Conservation (phyloP, 495 filamentous ascomycete species). For the Immersiella caudata region DNA sequence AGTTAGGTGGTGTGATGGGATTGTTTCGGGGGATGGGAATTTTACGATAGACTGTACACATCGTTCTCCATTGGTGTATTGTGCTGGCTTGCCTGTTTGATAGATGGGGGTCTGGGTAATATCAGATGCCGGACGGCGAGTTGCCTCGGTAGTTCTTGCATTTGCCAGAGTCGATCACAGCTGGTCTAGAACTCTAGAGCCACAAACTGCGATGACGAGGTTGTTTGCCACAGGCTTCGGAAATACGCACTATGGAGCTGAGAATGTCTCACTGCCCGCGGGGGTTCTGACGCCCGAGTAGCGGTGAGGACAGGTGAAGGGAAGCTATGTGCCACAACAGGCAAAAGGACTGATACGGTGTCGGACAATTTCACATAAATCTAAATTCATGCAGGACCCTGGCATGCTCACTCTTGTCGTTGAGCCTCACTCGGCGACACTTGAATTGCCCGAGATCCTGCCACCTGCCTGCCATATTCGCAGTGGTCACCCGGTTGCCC, state of each 20-base stretch:
- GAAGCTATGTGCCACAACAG: background rate
- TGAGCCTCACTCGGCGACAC: background rate
- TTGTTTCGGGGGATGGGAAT: too few species aligned
- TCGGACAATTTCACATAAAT: background rate
- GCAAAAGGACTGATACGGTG: background rate
- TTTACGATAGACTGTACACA: conserved; percentile 1
- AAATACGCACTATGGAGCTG: background rate
- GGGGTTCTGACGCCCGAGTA: background rate
- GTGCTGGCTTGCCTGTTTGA: background rate
- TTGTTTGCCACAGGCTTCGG: background rate
- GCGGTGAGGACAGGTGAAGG: background rate
- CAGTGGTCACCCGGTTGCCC: background rate
- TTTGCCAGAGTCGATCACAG: background rate
- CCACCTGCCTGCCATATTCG: background rate
- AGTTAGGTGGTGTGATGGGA: background rate
- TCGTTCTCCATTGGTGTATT: background rate
- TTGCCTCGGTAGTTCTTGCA: background rate
- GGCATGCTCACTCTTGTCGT: background rate
- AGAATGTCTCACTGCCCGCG: background rate
- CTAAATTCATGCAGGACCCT: background rate
- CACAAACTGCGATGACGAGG: background rate
- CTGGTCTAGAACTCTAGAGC: background rate
- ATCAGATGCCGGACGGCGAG: background rate
- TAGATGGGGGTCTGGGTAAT: background rate
- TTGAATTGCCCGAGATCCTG: background rate